Conservation (phyloP, 1,284 basidiomycete genomes). For the Irpex sp. region DNA sequence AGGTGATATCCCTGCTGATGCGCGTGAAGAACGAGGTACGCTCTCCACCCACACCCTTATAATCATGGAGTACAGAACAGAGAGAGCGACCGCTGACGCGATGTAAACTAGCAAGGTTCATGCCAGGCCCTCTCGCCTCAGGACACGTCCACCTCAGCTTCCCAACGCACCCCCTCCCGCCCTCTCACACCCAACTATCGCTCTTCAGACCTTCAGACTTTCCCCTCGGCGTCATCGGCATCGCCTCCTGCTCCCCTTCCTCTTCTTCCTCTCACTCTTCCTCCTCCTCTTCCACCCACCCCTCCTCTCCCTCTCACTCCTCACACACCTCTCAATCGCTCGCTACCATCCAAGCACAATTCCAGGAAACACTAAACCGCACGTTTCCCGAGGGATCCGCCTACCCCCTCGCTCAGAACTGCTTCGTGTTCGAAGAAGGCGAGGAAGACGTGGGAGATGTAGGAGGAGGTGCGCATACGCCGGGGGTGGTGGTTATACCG, state of each 20-base stretch:
- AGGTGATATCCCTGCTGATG: conserved; percentile 75
- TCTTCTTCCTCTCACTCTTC: conserved; percentile 41
- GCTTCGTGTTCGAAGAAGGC: conserved; percentile 77
- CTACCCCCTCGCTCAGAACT: conserved; percentile 73
- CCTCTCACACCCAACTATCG: conserved; percentile 52
- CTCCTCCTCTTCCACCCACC: no score
- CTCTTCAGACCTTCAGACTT: conserved; percentile 77
- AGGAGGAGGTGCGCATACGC: conserved; percentile 40
- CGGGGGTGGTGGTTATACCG: conserved; percentile 69
- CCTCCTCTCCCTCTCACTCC: no score
- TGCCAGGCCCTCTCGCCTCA: conserved; percentile 72
- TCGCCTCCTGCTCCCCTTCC: conserved; percentile 60
- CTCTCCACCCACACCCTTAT: no score
- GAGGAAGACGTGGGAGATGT: conserved; percentile 52
- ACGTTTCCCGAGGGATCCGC: conserved; percentile 62
- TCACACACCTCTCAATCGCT: conserved; percentile 17
- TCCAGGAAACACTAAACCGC: conserved; percentile 57
- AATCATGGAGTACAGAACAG: no score
- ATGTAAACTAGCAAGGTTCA: conserved; percentile 61
- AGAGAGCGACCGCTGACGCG: neutral
- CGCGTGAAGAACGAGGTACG: conserved; percentile 74
- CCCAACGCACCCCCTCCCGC: conserved; percentile 63
- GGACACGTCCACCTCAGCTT: conserved; percentile 74
- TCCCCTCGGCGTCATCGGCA: conserved; percentile 75
- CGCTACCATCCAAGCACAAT: conserved; percentile 61